A percentile compares a stretch with the other conserved stretches of the same genome.
Evolutionary conservation across 1,139 yeast species (phyloP).

Genomic region (Lodderomyces pseudojiufengensis): DNA sequence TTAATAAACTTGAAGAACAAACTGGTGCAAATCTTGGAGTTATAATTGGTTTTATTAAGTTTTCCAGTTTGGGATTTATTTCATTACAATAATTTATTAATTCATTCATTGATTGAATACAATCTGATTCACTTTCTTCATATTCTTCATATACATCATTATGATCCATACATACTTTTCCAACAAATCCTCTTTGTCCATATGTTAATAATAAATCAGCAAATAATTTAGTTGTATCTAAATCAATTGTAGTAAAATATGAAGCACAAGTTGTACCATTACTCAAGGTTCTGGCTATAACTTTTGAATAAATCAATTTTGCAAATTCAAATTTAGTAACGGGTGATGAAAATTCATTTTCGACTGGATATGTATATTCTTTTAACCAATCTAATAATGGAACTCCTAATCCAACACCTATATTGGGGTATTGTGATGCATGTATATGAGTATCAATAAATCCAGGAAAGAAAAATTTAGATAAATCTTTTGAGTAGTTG

Average conservation of each 20-base stretch:
- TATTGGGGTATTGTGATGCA: conserved; percentile 95
- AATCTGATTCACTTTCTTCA: conserved; percentile 58
- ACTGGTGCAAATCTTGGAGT: conserved; percentile 96
- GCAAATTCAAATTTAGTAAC: conserved; percentile 49
- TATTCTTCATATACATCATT: conserved; percentile 64
- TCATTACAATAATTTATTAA: conserved; percentile 55
- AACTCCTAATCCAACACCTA: conserved; percentile 82
- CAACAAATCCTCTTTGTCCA: conserved; percentile 89
- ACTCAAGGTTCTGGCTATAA: conserved; percentile 60
- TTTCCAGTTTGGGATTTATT: conserved; percentile 48
- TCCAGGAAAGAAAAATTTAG: conserved; percentile 79
- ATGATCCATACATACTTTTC: conserved; percentile 87
- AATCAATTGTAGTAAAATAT: conserved; percentile 85
- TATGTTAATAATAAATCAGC: conserved; percentile 63
- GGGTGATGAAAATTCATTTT: conserved; percentile 41
- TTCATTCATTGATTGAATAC: conserved; percentile 52
- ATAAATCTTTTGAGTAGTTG: conserved; percentile 24
- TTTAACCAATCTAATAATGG: conserved; percentile 87
- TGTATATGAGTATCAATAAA: conserved; percentile 94
- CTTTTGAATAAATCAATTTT: conserved; percentile 54
- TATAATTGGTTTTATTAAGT: conserved; percentile 63
- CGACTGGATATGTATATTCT: conserved; percentile 85
- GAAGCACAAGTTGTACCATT: conserved; percentile 92
- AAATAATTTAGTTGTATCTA: conserved; percentile 67
- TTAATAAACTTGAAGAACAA: conserved; percentile 63